These are phyloP conservation scores for Fusarium sp. DNA, from an alignment of 2,329 filamentous ascomycete genomes.

Conservation along the genomic window DNA sequence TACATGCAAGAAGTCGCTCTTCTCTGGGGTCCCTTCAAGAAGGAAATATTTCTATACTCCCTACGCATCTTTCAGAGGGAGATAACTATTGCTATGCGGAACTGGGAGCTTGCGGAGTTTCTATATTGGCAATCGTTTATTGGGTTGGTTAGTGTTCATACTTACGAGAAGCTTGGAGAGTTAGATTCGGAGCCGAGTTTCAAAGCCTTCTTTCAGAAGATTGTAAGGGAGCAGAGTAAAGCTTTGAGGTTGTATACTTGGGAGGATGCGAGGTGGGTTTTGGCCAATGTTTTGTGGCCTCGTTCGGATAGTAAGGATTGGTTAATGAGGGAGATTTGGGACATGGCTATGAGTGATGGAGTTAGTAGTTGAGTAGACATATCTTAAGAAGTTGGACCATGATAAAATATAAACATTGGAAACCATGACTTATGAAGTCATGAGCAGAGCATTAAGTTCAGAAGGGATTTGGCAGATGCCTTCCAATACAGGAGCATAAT, in stretches of 20 bases:
- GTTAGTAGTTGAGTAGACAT: not conserved
- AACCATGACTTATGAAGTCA: no score
- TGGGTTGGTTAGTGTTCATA: not conserved
- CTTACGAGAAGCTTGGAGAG: not conserved
- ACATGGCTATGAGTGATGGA: not conserved
- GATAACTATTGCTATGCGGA: not conserved
- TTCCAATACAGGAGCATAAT: no score
- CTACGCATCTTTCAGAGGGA: not conserved
- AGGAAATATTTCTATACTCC: not conserved
- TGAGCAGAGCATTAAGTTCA: no score
- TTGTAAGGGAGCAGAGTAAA: not conserved
- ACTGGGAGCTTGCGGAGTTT: not conserved
- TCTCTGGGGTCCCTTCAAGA: not conserved
- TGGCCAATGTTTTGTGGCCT: not conserved
- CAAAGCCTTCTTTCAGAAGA: not conserved
- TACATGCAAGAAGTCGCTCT: conserved; percentile 6
- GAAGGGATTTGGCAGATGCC: no score
- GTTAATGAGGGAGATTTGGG: not conserved
- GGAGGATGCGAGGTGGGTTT: not conserved
- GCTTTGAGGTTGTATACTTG: not conserved
- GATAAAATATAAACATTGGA: not conserved
- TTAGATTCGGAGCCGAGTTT: not conserved
- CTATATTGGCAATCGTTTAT: not conserved
- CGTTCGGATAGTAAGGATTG: not conserved
- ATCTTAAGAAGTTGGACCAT: rapidly evolving